A percentile compares a stretch with the other conserved stretches of the same genome.
These are phyloP conservation scores for Pisolithus marmoratus DNA, from an alignment of 768 basidiomycete species.

Conservation along the genomic window DNA sequence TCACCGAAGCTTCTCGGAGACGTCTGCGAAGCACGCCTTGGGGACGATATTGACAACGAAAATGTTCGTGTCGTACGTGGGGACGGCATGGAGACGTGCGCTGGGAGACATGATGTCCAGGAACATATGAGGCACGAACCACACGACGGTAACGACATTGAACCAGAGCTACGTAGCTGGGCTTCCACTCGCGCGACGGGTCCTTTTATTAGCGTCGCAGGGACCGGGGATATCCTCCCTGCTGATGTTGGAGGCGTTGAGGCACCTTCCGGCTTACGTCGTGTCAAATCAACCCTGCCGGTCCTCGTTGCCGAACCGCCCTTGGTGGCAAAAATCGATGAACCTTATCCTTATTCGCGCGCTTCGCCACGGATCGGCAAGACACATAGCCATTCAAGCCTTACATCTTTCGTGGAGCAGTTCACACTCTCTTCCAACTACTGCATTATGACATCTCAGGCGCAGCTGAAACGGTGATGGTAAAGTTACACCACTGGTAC, in stretches of 20 bases:
- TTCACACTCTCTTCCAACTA: conserved; percentile 62
- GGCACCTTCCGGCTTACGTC: conserved; percentile 17
- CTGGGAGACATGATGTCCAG: conserved; percentile 36
- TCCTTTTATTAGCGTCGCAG: conserved; percentile 1
- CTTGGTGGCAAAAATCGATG: conserved; percentile 9
- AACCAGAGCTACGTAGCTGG: conserved; percentile 51
- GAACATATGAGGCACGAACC: conserved; percentile 27
- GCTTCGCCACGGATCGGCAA: conserved; percentile 44
- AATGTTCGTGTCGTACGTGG: conserved; percentile 64
- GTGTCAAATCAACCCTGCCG: conserved; percentile 28
- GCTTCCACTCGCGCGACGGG: conserved; percentile 18
- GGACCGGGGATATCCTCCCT: conserved; percentile 1
- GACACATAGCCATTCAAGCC: conserved; percentile 49
- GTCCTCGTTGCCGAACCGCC: conserved; percentile 16
- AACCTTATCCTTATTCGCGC: background rate
- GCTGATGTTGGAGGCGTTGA: conserved; percentile 8
- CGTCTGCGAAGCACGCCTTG: conserved; percentile 54
- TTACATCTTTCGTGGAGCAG: conserved; percentile 51
- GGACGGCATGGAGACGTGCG: conserved; percentile 57
- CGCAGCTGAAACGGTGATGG: conserved; percentile 12
- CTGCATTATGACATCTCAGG: conserved; percentile 44
- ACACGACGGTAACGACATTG: conserved; percentile 17
- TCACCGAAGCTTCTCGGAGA: conserved; percentile 48
- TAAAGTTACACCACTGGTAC: conserved; percentile 1
- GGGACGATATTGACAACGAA: conserved; percentile 65